A percentile compares a stretch with the other conserved stretches of the same genome.
phyloP scores from a whole-genome alignment of 1,284 basidiomycete genomes.

The Leccinum fuscescens region DNA sequence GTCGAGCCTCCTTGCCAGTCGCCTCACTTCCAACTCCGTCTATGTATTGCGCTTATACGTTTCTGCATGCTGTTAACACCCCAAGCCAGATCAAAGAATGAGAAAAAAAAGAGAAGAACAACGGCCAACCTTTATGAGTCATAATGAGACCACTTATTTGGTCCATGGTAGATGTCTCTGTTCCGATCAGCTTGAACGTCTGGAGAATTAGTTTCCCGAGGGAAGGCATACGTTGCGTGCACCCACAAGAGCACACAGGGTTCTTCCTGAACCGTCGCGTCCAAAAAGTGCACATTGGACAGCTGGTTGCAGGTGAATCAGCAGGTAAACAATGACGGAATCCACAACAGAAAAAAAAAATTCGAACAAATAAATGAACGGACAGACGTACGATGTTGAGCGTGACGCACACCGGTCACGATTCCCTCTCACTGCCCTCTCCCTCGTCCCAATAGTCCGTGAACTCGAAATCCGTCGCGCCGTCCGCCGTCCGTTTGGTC shows the following conservation, averaged over 20 bases:
- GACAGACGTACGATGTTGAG: conserved; percentile 59
- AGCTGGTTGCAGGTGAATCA: conserved; percentile 35
- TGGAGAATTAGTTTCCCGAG: conserved; percentile 43
- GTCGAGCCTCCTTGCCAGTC: conserved; percentile 43
- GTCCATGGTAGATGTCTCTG: conserved; percentile 47
- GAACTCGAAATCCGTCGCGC: conserved; percentile 74
- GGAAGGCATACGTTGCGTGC: conserved; percentile 62
- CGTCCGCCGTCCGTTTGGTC: conserved; percentile 43
- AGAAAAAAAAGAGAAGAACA: not conserved
- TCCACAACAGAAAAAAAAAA: not conserved
- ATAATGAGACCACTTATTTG: conserved; percentile 48
- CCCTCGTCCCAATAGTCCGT: conserved; percentile 85
- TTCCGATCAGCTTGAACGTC: conserved; percentile 60
- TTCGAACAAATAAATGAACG: not conserved
- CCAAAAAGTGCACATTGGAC: conserved; percentile 59
- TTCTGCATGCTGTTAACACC: conserved; percentile 50
- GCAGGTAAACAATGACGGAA: not conserved
- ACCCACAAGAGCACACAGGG: conserved; percentile 55
- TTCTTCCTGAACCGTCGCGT: conserved; percentile 68
- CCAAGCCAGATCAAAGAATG: conserved; percentile 1
- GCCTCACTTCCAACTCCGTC: conserved; percentile 41
- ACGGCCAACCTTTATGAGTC: conserved; percentile 39
- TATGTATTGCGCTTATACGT: conserved; percentile 41
- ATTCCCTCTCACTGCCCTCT: conserved; percentile 52
- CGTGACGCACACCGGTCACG: conserved; percentile 74